phyloP scores from a whole-genome alignment of 2,329 filamentous ascomycete species.

The Pyrenophora graminea region DNA sequence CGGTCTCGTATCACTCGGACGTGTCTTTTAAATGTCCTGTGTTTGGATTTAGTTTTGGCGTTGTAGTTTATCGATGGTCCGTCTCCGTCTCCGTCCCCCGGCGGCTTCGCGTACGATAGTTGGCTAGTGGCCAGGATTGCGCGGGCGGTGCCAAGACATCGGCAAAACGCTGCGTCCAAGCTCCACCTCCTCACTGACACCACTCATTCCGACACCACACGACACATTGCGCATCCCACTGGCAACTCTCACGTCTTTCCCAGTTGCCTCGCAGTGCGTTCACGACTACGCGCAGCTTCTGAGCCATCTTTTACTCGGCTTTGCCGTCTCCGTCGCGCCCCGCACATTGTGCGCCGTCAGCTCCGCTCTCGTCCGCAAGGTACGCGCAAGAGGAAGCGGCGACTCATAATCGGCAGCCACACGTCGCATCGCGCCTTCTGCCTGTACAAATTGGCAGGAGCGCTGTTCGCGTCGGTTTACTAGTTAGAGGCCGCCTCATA shows the following conservation, averaged over 20 bases:
- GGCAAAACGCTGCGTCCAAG: slow-evolving; percentile 31
- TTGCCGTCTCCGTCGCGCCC: slow-evolving; percentile 13
- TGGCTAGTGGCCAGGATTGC: slow-evolving; percentile 13
- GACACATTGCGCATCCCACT: slow-evolving; percentile 28
- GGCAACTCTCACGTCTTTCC: slow-evolving; percentile 18
- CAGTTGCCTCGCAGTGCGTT: slow-evolving; percentile 16
- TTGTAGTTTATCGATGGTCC: no score
- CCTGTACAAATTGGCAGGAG: slow-evolving; percentile 21
- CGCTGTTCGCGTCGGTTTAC: slow-evolving; percentile 24
- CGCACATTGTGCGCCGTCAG: slow-evolving; percentile 18
- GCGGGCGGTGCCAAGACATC: slow-evolving; percentile 17
- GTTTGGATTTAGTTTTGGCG: background rate
- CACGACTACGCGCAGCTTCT: slow-evolving; percentile 13
- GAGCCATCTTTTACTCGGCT: slow-evolving; percentile 6
- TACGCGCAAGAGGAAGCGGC: slow-evolving; percentile 30
- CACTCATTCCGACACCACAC: slow-evolving; percentile 31
- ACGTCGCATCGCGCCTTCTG: slow-evolving; percentile 23
- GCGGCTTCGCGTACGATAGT: slow-evolving; percentile 1
- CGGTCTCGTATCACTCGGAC: background rate
- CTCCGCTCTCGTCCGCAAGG: slow-evolving; percentile 20
- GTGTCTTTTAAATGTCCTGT: background rate
- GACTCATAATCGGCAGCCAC: slow-evolving; percentile 25
- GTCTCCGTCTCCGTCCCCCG: background rate
- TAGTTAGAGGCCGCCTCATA: slow-evolving; percentile 33
- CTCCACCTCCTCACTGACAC: slow-evolving; percentile 37